These are phyloP conservation scores for Podospora comata DNA, from an alignment of 495 filamentous ascomycete genomes.

Conservation along the genomic window DNA sequence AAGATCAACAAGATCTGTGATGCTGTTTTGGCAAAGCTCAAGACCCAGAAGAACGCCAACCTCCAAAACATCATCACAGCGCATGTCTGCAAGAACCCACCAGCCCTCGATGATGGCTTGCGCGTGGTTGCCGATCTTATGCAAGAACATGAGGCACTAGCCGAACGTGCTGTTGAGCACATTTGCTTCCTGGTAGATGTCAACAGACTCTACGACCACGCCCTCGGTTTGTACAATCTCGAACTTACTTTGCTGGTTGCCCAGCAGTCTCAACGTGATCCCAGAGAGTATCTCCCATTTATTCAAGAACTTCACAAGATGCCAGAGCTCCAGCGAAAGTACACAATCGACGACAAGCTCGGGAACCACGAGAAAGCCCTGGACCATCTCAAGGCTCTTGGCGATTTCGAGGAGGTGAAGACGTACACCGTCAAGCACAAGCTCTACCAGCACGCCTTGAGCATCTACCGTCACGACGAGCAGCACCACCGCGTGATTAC, in stretches of 20 bases:
- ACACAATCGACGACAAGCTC: conserved; percentile 85
- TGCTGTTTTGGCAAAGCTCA: conserved; percentile 68
- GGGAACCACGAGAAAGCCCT: conserved; percentile 73
- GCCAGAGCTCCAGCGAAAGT: conserved; percentile 63
- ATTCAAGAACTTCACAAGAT: conserved; percentile 79
- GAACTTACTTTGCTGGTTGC: conserved; percentile 87
- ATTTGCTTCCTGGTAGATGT: conserved; percentile 96
- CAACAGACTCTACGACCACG: conserved; percentile 86
- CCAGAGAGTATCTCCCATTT: conserved; percentile 92
- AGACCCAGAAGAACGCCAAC: conserved; percentile 60
- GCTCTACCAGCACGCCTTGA: conserved; percentile 73
- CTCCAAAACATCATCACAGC: conserved; percentile 93
- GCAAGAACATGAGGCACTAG: conserved; percentile 61
- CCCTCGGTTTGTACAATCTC: conserved; percentile 85
- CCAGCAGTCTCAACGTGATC: conserved; percentile 94
- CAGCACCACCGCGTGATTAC: conserved; percentile 57
- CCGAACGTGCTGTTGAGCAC: conserved; percentile 85
- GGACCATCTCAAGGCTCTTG: conserved; percentile 63
- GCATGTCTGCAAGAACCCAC: conserved; percentile 87
- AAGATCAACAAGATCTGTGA: conserved; percentile 86
- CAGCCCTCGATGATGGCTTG: conserved; percentile 83
- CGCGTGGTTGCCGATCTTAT: conserved; percentile 71
- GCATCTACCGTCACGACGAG: conserved; percentile 78
- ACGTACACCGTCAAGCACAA: conserved; percentile 72
- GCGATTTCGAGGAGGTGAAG: conserved; percentile 67